Evolutionary conservation across 169 alveolate species (phyloP).

Genomic region (Plasmodium reichenowi): DNA sequence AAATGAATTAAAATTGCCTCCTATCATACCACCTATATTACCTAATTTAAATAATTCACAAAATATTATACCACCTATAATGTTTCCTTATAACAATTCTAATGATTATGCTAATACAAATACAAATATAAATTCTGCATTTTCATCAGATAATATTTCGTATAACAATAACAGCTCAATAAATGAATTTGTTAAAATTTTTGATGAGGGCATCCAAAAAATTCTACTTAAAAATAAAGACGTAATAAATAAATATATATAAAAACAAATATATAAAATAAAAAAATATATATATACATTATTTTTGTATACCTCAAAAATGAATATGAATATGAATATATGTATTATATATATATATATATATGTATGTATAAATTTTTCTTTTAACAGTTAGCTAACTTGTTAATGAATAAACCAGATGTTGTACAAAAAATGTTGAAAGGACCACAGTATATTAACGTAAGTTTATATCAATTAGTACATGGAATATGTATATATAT

Average conservation of each 20-base stretch:
- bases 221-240: slow-evolving; percentile 57
- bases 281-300: background rate
- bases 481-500: background rate
- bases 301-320: background rate
- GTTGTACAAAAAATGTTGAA: slow-evolving; percentile 64
- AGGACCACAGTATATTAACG: slow-evolving; percentile 70
- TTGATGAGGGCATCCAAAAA: slow-evolving; percentile 62
- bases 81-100: slow-evolving; percentile 27
- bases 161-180: slow-evolving; percentile 12
- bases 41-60: slow-evolving; percentile 30
- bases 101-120: background rate
- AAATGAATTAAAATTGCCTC: slow-evolving; percentile 29
- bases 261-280: background rate
- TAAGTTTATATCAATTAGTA: slow-evolving; percentile 8
- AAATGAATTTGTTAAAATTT: slow-evolving; percentile 52
- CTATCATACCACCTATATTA: slow-evolving; percentile 20
- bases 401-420: slow-evolving; percentile 69
- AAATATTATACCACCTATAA: slow-evolving; percentile 43
- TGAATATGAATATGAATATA: background rate
- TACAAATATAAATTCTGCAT: background rate
- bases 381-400: slow-evolving; percentile 51
- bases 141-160: background rate
- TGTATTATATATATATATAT: background rate
- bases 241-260: slow-evolving; percentile 5
- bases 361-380: background rate